Base-by-base conservation (phyloP, 2,329 filamentous ascomycete species). In the Ceratocystiopsis minuta region DNA sequence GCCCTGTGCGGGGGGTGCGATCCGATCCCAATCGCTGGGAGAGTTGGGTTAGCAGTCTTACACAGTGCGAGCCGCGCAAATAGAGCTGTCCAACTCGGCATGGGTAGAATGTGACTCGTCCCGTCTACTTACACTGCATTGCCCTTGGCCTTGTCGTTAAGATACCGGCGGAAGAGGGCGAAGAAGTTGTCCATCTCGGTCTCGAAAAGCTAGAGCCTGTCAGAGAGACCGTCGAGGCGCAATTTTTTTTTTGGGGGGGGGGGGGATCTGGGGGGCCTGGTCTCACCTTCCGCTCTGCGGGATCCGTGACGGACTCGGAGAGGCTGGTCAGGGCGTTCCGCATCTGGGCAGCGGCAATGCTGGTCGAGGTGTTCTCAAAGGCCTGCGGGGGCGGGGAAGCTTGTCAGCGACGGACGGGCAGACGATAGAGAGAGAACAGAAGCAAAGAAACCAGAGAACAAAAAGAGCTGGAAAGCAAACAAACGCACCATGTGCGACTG, bases 121-220 rank as follows among this genome's bases (percentile, higher is more conserved):
- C 13, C 15, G 6, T 14, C 45, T 45, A 63, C 75, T 51, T 70
- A 80, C 73, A 90, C 75, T 40, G 77, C 77, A 60, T 90, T 95
- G 61, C 88, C 87, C 77, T 96, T 96, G 58, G 90, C 88, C 72
- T 95, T 94, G 69, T 96, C 90, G 60, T 95, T 95, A 49, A 98
- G 70, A 66, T 95, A 98, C 65, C 90, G 78, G 59, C 90, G 82
- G 80, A 98, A 98, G 48, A 98, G 80, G 47, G 86, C 80, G 60
- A 98, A 98, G 73, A 98, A 98, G 78, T 98, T 98, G 75, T 98
- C 90, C 87, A 95, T 96, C 67, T 98, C 88, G 5, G 87, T 92
- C 68, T 96, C 88, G 63, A 96, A 96, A 51, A 92, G 77, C 83
- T 84, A 52, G 52, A 38, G 3, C 24, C 24, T 6, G 24, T 28